Base-by-base conservation (phyloP, 2,329 filamentous ascomycete species). In the Nothophoma quercina region DNA sequence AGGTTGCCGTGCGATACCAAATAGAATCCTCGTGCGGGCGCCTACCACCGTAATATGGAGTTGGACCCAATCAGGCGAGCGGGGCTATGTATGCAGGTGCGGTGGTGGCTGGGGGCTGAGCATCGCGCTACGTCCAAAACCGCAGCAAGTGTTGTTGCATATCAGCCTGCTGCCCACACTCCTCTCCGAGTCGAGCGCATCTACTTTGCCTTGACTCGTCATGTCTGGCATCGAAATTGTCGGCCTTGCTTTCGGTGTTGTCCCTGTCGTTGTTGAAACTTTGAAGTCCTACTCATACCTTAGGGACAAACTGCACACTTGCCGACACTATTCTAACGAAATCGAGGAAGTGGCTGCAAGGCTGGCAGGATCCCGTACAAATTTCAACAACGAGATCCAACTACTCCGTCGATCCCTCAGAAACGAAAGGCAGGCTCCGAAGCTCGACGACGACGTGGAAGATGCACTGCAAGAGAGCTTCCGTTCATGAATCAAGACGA, bases 381-480 rank as follows among this genome's bases (percentile, higher is more conserved):
- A 42, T n/a, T 42, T 42, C 39, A 42, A 42, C 28, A 42, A 42
- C 39, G 28, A 42, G 13, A 21, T 42, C 5, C 39, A 42, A 19
- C 28, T 42, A 5, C n/a, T 42, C 4, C 28, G 39, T 13, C 39
- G 18, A 22, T 42, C 28, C 8, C 18, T 42, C 28, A 32, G 19
- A 10, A 10, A 9, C 6, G 25, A 42, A 7, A 18, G n/a, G 18
- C 28, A 9, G 5, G 7, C 5, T 12, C 15, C 9, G 10, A 28
- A 16, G 3, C 18, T 23, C 10, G 28, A 16, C 4, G 39, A 32
- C 9, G 39, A 42, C 12, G 18, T 25, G 5, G 12, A 23, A 5
- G 9, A 7, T 28, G 39, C 39, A n/a, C 29, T 42, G 2, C 9
- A 42, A 15, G 28, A 33, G 39, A 42, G 28, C 28, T 42, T 23